Evolutionary conservation across 2,329 filamentous ascomycete species (phyloP), one percentile per base, ranked within the genome.

Genomic region (Exophiala aquamarina): DNA sequence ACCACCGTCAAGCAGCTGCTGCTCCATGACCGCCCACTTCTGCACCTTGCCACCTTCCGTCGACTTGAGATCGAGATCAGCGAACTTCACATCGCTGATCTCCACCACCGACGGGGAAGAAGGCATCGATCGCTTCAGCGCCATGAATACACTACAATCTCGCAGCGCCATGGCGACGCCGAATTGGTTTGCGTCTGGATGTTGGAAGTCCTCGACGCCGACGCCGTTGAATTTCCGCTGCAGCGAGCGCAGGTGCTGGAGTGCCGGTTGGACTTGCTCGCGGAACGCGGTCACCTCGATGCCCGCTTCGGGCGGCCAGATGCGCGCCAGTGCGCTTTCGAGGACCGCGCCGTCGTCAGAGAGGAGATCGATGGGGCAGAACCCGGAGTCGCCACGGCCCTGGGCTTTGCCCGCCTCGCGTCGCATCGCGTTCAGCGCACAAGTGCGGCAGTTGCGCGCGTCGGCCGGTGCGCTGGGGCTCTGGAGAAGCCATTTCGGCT

Each of bases 401-500:
- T 50, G 47, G 21, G 61, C 56, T 43, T 55, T 56, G 35, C 64
- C 65, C 41, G 50, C 49, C 45, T 56, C 49, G 47, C 64, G 57
- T 48, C 74, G 73, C 68, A 71, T 70, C 21, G 72, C 73, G 37
- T 73, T 62, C 57, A 78, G 50, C 70, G 88, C 88, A 63, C 88
- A 93, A 31, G 85, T 89, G 23, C 88, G 81, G 68, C 88, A 93
- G 41, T 86, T 75, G 41, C 72, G 77, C 32, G 86, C 79, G 20
- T 70, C 66, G 0, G 62, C 19, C 1, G 87, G 88, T 0, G 87
- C 87, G 29, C 80, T 82, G 3, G 84, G 86, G 2, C 87, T 91
- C 63, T 90, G 87, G 7, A 76, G 70, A 19, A 93, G 77, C 88
- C 88, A 93, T 67, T 93, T 93, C 11, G 88, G 87, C 64, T 93